phyloP scores from a whole-genome alignment of 2,329 filamentous ascomycete species.

The Exophiala dermatitidis region DNA sequence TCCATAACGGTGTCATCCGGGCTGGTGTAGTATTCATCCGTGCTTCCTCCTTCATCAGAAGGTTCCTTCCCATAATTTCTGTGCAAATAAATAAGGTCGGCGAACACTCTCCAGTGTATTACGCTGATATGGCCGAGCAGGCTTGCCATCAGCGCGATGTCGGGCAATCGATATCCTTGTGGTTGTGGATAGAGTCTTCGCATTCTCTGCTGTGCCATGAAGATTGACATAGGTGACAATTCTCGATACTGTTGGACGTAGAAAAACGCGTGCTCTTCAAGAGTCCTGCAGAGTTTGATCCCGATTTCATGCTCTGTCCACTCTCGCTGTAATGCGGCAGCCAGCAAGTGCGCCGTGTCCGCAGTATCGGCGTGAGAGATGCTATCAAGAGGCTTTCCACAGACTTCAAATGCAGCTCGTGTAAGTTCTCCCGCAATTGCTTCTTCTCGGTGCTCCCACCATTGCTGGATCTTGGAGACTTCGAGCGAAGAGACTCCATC shows the following conservation, averaged over 20 bases:
- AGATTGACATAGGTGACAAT: constrained; percentile 40
- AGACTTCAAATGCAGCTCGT: constrained; percentile 33
- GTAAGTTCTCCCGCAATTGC: constrained; percentile 40
- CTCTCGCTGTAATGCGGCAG: constrained; percentile 5
- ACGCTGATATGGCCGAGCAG: constrained; percentile 75
- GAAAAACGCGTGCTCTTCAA: constrained; percentile 28
- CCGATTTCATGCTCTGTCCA: background rate
- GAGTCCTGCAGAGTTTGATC: constrained; percentile 2
- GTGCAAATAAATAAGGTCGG: constrained; percentile 58
- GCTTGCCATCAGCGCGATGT: constrained; percentile 53
- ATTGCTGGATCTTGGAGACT: constrained; percentile 15
- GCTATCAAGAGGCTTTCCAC: constrained; percentile 28
- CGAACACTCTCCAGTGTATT: constrained; percentile 87
- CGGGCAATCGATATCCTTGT: constrained; percentile 25
- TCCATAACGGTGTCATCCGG: no score
- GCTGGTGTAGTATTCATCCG: background rate
- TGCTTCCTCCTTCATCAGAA: background rate
- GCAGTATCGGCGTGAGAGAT: constrained; percentile 2
- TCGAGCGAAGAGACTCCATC: constrained; percentile 8
- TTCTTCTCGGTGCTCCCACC: constrained; percentile 34
- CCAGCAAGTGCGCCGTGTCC: constrained; percentile 2
- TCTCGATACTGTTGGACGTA: constrained; percentile 29
- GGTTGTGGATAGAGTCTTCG: constrained; percentile 19
- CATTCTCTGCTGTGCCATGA: constrained; percentile 35
- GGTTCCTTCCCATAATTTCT: background rate